phyloP scores from a whole-genome alignment of 768 basidiomycete genomes.

The Russula emetica region DNA sequence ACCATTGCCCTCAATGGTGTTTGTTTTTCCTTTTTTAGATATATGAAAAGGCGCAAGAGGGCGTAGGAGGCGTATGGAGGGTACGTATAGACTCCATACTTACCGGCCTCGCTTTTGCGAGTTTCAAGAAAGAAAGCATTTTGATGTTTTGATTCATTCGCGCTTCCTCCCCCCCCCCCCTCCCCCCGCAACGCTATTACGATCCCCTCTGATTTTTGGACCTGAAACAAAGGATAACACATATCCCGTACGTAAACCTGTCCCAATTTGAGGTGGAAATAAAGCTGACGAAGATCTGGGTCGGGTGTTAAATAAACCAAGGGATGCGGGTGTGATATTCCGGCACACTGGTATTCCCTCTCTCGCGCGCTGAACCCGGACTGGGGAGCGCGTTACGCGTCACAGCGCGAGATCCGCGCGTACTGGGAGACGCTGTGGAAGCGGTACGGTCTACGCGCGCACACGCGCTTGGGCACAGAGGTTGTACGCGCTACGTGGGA shows the following conservation, averaged over 20 bases:
- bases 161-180: background rate
- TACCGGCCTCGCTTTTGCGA: background rate
- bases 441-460: conserved; percentile 28
- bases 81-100: conserved; percentile 13
- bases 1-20: no score
- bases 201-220: background rate
- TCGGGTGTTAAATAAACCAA: background rate
- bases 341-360: conserved; percentile 32
- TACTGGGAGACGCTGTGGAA: conserved; percentile 31
- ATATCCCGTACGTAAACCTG: conserved; percentile 29
- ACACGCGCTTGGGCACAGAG: conserved; percentile 31
- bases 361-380: conserved; percentile 32
- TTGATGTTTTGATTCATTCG: background rate
- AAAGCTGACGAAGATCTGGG: background rate
- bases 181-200: background rate
- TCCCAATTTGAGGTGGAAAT: no score
- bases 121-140: background rate
- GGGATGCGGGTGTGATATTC: conserved; percentile 33
- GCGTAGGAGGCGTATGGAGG: conserved; percentile 34
- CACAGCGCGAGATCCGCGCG: conserved; percentile 32
- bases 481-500: conserved; percentile 36
- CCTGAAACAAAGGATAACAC: conserved; percentile 28
- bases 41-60: conserved; percentile 32
- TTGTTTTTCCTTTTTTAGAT: conserved; percentile 30
- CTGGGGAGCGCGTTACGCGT: conserved; percentile 31